Conservation (phyloP, 441 rosid genomes). For the Erysimum cheiri region DNA sequence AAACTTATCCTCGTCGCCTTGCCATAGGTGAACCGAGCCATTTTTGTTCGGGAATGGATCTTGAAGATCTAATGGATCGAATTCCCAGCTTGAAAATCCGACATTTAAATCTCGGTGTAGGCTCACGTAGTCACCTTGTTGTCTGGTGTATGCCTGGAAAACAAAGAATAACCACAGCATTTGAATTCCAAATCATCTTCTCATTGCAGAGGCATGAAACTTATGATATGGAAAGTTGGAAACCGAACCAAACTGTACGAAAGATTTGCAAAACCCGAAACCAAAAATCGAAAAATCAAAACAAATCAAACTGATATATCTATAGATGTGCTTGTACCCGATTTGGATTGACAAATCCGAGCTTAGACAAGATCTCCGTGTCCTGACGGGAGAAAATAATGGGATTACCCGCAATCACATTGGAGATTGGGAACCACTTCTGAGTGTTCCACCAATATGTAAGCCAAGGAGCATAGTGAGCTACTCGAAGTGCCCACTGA, state of each 20-base stretch:
- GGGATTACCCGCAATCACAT: slow-evolving; percentile 44
- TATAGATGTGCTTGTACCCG: slow-evolving; percentile 28
- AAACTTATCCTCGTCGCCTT: slow-evolving; percentile 59
- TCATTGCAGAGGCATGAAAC: not conserved
- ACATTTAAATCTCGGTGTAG: slow-evolving; percentile 54
- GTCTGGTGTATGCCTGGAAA: slow-evolving; percentile 46
- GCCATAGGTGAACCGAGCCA: slow-evolving; percentile 65
- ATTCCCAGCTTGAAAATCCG: slow-evolving; percentile 69
- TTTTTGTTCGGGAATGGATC: slow-evolving; percentile 55
- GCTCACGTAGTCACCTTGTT: slow-evolving; percentile 59
- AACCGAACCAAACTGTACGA: not conserved
- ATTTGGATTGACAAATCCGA: slow-evolving; percentile 23
- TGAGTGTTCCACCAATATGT: slow-evolving; percentile 72
- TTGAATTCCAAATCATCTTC: slow-evolving; percentile 5
- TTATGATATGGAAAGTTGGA: not conserved
- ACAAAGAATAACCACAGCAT: not conserved
- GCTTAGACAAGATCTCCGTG: slow-evolving; percentile 44
- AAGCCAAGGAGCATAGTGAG: slow-evolving; percentile 62
- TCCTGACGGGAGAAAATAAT: slow-evolving; percentile 55
- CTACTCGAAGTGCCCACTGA: slow-evolving; percentile 63
- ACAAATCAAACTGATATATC: slow-evolving; percentile 17
- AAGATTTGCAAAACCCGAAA: not conserved
- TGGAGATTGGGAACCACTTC: slow-evolving; percentile 56
- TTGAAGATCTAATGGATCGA: slow-evolving; percentile 55
- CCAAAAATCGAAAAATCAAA: not conserved